These are phyloP conservation scores for Nakataea oryzae DNA, from an alignment of 2,329 filamentous ascomycete species.

Conservation along the genomic window DNA sequence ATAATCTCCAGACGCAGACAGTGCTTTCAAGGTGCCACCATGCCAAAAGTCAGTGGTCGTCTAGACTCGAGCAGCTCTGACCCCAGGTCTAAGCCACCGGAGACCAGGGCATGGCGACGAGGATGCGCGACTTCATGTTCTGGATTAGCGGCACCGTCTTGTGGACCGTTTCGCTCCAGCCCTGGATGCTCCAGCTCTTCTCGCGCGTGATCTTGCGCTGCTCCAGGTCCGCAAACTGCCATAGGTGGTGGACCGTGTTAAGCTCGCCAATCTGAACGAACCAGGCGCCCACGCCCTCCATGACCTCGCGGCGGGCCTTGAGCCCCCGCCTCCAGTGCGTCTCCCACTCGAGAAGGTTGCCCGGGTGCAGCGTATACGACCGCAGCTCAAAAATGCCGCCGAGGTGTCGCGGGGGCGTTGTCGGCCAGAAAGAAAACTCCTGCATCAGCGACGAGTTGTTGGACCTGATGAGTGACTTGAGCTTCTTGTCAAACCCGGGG, in stretches of 20 bases:
- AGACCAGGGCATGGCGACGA: constrained; percentile 95
- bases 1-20: background rate
- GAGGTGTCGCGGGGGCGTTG: constrained; percentile 76
- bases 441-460: constrained; percentile 95
- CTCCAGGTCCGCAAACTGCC: constrained; percentile 96
- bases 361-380: constrained; percentile 91
- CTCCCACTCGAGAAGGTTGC: constrained; percentile 96
- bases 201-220: constrained; percentile 84
- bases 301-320: constrained; percentile 84
- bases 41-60: background rate
- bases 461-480: constrained; percentile 72
- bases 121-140: constrained; percentile 85
- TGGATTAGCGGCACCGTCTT: constrained; percentile 97
- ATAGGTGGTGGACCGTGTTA: constrained; percentile 95
- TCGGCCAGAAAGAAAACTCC: constrained; percentile 99
- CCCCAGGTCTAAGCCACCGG: constrained; percentile 60
- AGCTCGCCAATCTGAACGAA: constrained; percentile 97
- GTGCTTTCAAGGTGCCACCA: background rate
- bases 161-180: constrained; percentile 95
- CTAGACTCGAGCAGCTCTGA: background rate
- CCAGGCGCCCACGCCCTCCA: constrained; percentile 98
- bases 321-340: constrained; percentile 93
- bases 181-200: constrained; percentile 89
- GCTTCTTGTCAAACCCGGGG: constrained; percentile 69
- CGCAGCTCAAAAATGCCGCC: constrained; percentile 93